Base-by-base conservation (phyloP, 2,329 filamentous ascomycete genomes). In the Claviceps capensis region DNA sequence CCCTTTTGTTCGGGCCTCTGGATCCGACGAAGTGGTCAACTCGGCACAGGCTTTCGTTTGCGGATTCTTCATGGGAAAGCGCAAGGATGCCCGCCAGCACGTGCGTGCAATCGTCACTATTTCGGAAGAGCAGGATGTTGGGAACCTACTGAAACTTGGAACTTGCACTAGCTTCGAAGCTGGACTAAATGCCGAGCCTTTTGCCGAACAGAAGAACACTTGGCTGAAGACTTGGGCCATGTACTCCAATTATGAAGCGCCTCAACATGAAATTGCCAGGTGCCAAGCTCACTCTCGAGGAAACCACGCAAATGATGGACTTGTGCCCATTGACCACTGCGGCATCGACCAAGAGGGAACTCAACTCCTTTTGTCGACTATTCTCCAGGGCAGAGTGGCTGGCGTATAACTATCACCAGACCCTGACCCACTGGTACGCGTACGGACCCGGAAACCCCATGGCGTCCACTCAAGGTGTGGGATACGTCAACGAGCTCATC, bases 401-500 rank as follows among this genome's bases (percentile, higher is more conserved):
- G 40, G 70, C 77, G 54, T 95, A 94, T 67, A 83, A 89, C 66
- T 95, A 95, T 70, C 84, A 82, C 65, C 77, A 88, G 64, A 79
- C 83, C 0, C 69, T 96, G 9, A 81, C 81, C 57, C 95, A 95
- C 64, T 95, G 83, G 74, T 95, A 95, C 66, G 83, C 83, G 51
- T 90, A 83, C 66, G 81, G 84, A 11, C 76, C 78, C 30, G 89
- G 89, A 14, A 89, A 88, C 62, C 78, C 81, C 0, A 75, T 95
- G 6, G 90, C 86, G 0, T 78, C 89, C 5, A 88, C 88, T 0
- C 88, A 94, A 66, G 90, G 90, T 1, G 85, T 93, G 1, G 90
- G 90, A 2, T 96, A 84, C 61, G 82, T 83, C 52, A 95, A 94
- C 65, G 90, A 96, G 71, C 78, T 96, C 11, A 78, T 95, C 51